Conservation (phyloP, 1,284 basidiomycete species). For the Rhodotorula sp. region DNA sequence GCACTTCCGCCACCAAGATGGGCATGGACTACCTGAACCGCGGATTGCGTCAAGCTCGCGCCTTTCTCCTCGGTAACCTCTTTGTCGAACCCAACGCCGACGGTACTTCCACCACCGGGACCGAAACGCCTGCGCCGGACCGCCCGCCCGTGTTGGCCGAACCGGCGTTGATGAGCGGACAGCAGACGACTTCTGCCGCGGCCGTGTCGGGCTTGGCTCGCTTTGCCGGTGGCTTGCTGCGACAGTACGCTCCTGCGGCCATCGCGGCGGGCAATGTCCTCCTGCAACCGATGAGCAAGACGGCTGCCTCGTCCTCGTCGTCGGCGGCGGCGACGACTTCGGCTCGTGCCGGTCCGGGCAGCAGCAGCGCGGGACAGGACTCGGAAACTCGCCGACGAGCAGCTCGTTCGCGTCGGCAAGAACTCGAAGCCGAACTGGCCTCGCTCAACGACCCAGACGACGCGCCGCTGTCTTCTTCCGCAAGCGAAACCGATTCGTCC, state of each 20-base stretch:
- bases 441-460: slow-evolving; percentile 47
- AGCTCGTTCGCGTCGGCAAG: slow-evolving; percentile 47
- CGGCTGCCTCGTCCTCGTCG: background rate
- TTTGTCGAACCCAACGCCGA: background rate
- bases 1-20: slow-evolving; percentile 49
- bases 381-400: background rate
- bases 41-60: slow-evolving; percentile 49
- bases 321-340: background rate
- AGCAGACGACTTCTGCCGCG: slow-evolving; percentile 49
- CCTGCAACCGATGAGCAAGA: slow-evolving; percentile 36
- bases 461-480: slow-evolving; percentile 1
- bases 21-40: slow-evolving; percentile 60
- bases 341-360: too few species aligned
- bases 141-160: slow-evolving; percentile 13
- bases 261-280: slow-evolving; percentile 52
- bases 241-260: slow-evolving; percentile 68
- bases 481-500: background rate
- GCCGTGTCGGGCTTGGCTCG: slow-evolving; percentile 61
- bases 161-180: slow-evolving; percentile 15
- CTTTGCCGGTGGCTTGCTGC: slow-evolving; percentile 60
- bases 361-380: too few species aligned
- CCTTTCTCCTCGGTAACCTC: slow-evolving; percentile 3
- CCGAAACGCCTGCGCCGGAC: background rate
- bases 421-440: slow-evolving; percentile 62
- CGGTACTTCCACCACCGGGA: background rate